Evolutionary conservation across 2,329 filamentous ascomycete genomes (phyloP).

Genomic region (Fusarium cyanostomum): DNA sequence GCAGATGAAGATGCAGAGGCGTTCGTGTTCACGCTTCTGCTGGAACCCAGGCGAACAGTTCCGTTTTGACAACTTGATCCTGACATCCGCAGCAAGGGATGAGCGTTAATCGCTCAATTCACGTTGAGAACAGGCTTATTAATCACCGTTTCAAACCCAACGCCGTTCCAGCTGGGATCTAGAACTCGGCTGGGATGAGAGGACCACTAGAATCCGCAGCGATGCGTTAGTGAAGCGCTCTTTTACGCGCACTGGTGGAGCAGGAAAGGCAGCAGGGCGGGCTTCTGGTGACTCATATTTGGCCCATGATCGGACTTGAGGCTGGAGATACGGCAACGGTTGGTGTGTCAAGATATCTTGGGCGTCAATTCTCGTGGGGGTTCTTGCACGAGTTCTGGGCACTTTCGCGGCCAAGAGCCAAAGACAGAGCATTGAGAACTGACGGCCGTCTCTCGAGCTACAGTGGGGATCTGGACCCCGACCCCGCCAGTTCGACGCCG

Average conservation of each 20-base stretch:
- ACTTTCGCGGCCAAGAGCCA: neutral
- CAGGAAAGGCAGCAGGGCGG: slow-evolving; percentile 5
- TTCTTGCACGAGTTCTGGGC: neutral
- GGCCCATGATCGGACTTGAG: slow-evolving; percentile 19
- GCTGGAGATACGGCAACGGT: slow-evolving; percentile 1
- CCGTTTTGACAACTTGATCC: slow-evolving; percentile 3
- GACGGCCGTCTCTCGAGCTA: slow-evolving; percentile 5
- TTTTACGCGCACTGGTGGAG: slow-evolving; percentile 30
- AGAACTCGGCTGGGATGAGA: slow-evolving; percentile 33
- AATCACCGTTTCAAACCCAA: slow-evolving; percentile 10
- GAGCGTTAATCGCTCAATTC: slow-evolving; percentile 30
- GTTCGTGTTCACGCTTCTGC: neutral
- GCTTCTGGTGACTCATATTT: slow-evolving; percentile 29
- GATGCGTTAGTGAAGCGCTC: slow-evolving; percentile 24
- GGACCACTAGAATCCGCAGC: slow-evolving; percentile 32
- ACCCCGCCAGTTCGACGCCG: slow-evolving; percentile 30
- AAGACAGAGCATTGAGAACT: neutral
- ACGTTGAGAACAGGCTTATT: slow-evolving; percentile 16
- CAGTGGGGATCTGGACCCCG: slow-evolving; percentile 11
- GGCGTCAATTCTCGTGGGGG: slow-evolving; percentile 30
- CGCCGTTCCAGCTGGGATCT: slow-evolving; percentile 21
- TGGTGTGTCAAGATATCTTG: neutral
- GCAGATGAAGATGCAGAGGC: slow-evolving; percentile 8
- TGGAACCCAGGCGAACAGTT: neutral
- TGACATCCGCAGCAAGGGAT: neutral